phyloP scores from a whole-genome alignment of 768 basidiomycete genomes.

The Termitomyces sp. region DNA sequence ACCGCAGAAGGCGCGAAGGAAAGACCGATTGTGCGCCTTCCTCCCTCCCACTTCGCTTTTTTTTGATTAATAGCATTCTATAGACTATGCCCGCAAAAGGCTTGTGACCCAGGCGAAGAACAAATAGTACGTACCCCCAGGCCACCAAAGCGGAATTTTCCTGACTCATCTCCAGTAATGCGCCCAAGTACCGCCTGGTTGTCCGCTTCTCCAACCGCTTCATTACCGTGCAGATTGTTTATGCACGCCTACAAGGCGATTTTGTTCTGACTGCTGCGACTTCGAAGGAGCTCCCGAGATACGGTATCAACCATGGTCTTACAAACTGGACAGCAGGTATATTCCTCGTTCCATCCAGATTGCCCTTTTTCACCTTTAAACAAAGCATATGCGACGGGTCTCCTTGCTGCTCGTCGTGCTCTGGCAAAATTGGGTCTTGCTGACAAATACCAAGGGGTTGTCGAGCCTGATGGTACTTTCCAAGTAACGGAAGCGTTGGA shows the following conservation, averaged over 20 bases:
- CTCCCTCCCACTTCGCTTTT: constrained; percentile 1
- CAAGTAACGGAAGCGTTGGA: constrained; percentile 80
- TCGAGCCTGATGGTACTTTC: constrained; percentile 87
- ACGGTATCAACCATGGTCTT: constrained; percentile 96
- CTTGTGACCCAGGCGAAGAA: constrained; percentile 98
- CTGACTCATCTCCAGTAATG: constrained; percentile 53
- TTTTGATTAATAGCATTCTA: constrained; percentile 5
- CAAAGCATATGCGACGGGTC: constrained; percentile 92
- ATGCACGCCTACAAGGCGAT: constrained; percentile 97
- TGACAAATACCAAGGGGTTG: constrained; percentile 95
- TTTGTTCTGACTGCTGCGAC: constrained; percentile 85
- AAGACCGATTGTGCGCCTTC: constrained; percentile 89
- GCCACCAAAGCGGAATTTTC: background rate
- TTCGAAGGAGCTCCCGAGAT: constrained; percentile 89
- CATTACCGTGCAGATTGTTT: constrained; percentile 92
- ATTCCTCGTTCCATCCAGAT: constrained; percentile 13
- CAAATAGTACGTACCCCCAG: constrained; percentile 70
- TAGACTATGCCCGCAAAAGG: constrained; percentile 97
- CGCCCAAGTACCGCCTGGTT: constrained; percentile 96
- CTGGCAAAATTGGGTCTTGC: constrained; percentile 93
- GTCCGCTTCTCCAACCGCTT: constrained; percentile 99
- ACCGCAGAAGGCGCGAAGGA: constrained; percentile 94
- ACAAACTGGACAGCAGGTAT: constrained; percentile 97
- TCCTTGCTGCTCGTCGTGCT: constrained; percentile 91
- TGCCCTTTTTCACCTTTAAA: background rate